Base-by-base conservation (phyloP, 768 basidiomycete genomes). In the Cystofilobasidium macerans region DNA sequence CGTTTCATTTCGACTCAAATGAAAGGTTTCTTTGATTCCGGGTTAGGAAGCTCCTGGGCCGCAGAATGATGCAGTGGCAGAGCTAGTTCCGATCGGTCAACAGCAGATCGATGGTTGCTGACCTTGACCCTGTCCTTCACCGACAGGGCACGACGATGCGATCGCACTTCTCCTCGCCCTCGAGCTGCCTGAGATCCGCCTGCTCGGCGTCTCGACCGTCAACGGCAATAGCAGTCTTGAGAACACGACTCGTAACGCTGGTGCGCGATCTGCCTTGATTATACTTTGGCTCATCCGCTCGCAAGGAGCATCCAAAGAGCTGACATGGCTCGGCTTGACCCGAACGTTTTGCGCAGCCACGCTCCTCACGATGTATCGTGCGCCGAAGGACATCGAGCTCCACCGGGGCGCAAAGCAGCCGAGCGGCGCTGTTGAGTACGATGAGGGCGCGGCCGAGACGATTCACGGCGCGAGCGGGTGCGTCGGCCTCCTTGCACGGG, bases 61-160 rank as follows among this genome's bases (percentile, higher is more conserved):
- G n/a, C n/a, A n/a, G n/a, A n/a, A n/a, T n/a, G n/a, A n/a, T n/a
- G 38, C 38, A 40, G 16, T 16, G 38, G 38, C 38, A 40, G 38
- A 16, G 38, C 48, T 51, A n/a, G n/a, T 28, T n/a, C 22, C 9
- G n/a, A 51, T 51, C 16, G 85, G 85, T 73, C 38, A 82, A 70
- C 36, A 42, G 38, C 47, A 26, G 30, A n/a, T 36, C 33, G 9
- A 18, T 53, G 33, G 22, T 36, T 32, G 22, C 32, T 58, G 45
- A 45, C 32, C 33, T 26, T 53, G 48, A 28, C 14, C 42, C 57
- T 36, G 66, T 14, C 47, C 51, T 18, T 61, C 26, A 26, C 26
- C 22, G 33, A 59, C 89, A 87, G 89, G 90, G 18, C 90, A 93
- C 71, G 90, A 94, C 71, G 90, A 93, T 77, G 91, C 87, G 6